Base-by-base conservation (phyloP, 257 asterid species). In the Jacaranda copaia region DNA sequence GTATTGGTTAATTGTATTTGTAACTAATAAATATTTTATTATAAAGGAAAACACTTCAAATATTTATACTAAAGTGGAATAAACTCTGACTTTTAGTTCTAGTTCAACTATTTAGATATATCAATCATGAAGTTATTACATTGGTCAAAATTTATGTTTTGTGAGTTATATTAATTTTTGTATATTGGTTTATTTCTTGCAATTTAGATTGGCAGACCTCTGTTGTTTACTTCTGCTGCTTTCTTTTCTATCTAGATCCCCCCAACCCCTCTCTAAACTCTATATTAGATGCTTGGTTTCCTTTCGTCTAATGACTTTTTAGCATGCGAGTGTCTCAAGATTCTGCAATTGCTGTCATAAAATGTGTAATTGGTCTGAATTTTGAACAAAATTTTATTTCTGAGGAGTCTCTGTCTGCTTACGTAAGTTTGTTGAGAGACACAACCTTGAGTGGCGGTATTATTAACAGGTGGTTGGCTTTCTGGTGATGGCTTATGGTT, bases 321-420 rank as follows among this genome's bases (percentile, higher is more conserved):
- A 19, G 19, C 46, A 45, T 19, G 8, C 32, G 3, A 68, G 3
- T 3, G 10, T 61, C 57, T 60, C 65, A 38, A 49, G 35, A 25
- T 19, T 49, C 71, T 70, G 60, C 40, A 46, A 8, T 68, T 65
- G 74, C 9, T 46, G 13, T 46, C 8, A 13, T 15, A 39, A 45
- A n/a, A 68, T 60, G 36, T 58, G 10, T 11, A 43, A 25, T 15
- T 16, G 42, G 8, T 76, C 51, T 76, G 18, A 2, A 5, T 65
- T 52, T 67, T 43, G 18, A 58, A 39, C 62, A 49, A 36, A 9
- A 15, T 52, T 5, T 11, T 59, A 32, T 5, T 69, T 11, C 39
- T 65, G 72, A 8, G 9, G 57, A 57, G 45, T 68, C 15, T 69
- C 61, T 78, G 59, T 70, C 20, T 2, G 67, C 52, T 42, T 40